Conservation (phyloP, 257 asterid species). For the Solanum chaucha region DNA sequence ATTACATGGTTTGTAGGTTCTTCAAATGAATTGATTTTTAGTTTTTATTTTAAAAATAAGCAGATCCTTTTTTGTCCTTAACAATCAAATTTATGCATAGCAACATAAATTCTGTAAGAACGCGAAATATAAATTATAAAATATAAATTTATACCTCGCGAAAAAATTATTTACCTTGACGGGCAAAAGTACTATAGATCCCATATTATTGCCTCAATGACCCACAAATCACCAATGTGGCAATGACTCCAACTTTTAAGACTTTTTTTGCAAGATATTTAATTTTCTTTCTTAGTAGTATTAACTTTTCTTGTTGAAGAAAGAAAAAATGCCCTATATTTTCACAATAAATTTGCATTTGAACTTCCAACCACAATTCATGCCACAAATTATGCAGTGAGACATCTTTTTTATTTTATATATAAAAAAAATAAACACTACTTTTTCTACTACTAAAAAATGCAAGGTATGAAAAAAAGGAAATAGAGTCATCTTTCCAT, state of each 20-base stretch:
- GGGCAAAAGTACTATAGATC: neutral
- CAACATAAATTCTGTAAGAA: neutral
- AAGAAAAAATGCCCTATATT: neutral
- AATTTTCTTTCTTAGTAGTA: neutral
- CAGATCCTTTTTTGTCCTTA: neutral
- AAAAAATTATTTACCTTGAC: neutral
- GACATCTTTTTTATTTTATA: neutral
- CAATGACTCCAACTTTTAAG: neutral
- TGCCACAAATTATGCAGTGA: neutral
- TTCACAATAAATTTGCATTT: neutral
- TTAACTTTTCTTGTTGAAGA: neutral
- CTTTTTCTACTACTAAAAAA: neutral
- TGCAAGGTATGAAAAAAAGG: neutral
- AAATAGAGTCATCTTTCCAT: neutral
- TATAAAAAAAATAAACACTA: neutral
- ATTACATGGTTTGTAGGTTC: too few species aligned
- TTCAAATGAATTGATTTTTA: too few species aligned
- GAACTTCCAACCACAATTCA: neutral
- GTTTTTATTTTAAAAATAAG: too few species aligned
- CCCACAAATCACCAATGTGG: constrained; percentile 10
- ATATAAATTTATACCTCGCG: neutral
- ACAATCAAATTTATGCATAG: neutral
- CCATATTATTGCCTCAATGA: constrained; percentile 11
- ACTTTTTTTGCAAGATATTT: neutral
- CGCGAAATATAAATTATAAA: neutral